Base-by-base conservation (phyloP, 768 basidiomycete genomes). In the Tylopilus cervinicoccineus region DNA sequence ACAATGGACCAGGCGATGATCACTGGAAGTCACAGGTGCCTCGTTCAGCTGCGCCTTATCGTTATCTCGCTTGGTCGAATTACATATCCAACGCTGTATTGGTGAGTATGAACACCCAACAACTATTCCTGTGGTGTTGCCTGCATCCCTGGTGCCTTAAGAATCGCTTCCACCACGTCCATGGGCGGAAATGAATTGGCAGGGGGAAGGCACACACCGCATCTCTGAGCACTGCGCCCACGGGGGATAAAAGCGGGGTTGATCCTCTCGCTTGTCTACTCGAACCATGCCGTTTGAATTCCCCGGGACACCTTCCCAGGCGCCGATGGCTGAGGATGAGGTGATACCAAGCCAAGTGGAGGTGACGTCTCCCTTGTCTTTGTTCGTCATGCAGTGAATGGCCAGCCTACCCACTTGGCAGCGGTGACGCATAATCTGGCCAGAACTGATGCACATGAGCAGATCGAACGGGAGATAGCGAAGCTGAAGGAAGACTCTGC, bases 391-490 rank as follows among this genome's bases (percentile, higher is more conserved):
- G 13, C 11, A 9, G 5, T 27, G 26, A 5, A 27, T 9, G 26
- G 26, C 26, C 26, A 27, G 26, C 5, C 26, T 27, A 9, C 26
- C 5, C 26, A 9, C 9, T 5, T 5, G 9, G 5, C 5, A 27
- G 26, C 26, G 6, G 12, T 11, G 16, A 37, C 8, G 22, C 3
- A 5, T 28, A 11, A 10, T n/a, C n/a, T 26, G 29, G 16, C 3
- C 5, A 16, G 0, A 20, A 28, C 52, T 52, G 27, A 58, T 20
- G n/a, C 16, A 33, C 4, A 6, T 16, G 6, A 12, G 13, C 22
- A 63, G 63, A 63, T 64, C 10, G 57, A 59, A 1, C 51, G 56
- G 5, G 39, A 64, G 26, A 57, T 65, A 7, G 42, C 31, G 26
- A 46, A 64, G 28, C 51, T 64, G 13, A 48, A 52, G 41, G 45